These are phyloP conservation scores for Drechslera avenae DNA, from an alignment of 2,329 filamentous ascomycete species.

Conservation along the genomic window DNA sequence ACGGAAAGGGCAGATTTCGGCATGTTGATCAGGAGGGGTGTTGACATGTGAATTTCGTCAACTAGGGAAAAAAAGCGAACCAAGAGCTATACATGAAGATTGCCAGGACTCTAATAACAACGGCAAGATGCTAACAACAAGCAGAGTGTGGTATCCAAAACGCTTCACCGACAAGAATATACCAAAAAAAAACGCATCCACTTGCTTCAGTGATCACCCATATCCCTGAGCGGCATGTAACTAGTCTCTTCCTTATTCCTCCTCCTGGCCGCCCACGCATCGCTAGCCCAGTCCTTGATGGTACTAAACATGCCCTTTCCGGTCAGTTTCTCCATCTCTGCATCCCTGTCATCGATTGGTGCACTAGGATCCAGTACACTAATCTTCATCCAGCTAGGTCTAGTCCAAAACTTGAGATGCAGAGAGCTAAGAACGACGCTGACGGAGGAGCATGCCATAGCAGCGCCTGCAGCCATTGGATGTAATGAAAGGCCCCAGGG, in stretches of 20 bases:
- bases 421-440: conserved; percentile 86
- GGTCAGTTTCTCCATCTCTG: conserved; percentile 29
- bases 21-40: neutral
- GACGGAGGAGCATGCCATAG: conserved; percentile 90
- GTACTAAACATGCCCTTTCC: conserved; percentile 29
- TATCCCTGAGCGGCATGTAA: conserved; percentile 54
- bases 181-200: neutral
- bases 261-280: conserved; percentile 42
- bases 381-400: conserved; percentile 86
- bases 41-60: too few species aligned
- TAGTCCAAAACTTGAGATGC: conserved; percentile 82
- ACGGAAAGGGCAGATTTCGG: too few species aligned
- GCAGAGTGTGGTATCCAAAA: conserved; percentile 18
- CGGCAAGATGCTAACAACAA: neutral
- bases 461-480: conserved; percentile 91
- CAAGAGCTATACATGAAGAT: neutral
- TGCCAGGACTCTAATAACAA: conserved; percentile 9
- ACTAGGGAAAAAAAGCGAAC: too few species aligned
- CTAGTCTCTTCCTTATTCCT: conserved; percentile 48
- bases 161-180: conserved; percentile 1
- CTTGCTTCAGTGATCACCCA: conserved; percentile 38
- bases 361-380: conserved; percentile 60
- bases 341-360: conserved; percentile 35
- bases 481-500: conserved; percentile 87
- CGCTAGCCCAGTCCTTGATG: conserved; percentile 36